A percentile compares a stretch with the other conserved stretches of the same genome.
Evolutionary conservation across 75 land plant genomes (phyloP).

Genomic region (Sequoiadendron giganteum): DNA sequence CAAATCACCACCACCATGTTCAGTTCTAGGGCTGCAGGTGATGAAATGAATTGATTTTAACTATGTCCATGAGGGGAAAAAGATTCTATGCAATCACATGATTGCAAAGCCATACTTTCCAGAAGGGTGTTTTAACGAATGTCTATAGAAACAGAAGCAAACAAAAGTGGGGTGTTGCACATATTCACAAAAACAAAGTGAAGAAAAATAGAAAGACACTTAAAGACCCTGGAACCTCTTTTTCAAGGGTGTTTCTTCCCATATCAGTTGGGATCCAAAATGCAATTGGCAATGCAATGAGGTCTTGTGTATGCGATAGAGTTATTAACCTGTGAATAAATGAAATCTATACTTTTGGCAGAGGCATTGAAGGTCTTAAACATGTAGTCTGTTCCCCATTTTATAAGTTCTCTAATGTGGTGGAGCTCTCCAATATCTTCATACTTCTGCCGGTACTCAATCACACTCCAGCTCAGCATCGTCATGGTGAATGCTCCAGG

Average conservation of each 20-base stretch:
- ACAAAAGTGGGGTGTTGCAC: not conserved
- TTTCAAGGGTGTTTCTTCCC: not conserved
- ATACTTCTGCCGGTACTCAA: conserved; percentile 76
- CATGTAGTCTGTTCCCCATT: conserved; percentile 91
- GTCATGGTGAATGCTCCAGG: conserved; percentile 66
- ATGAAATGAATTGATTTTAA: not conserved
- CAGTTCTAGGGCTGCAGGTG: not conserved
- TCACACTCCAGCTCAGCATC: conserved; percentile 80
- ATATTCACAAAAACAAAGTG: not conserved
- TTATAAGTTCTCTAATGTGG: conserved; percentile 75
- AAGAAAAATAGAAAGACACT: not conserved
- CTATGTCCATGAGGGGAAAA: not conserved
- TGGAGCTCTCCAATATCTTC: conserved; percentile 54
- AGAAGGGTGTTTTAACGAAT: not conserved
- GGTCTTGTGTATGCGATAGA: not conserved
- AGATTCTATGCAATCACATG: not conserved
- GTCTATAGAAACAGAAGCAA: not conserved
- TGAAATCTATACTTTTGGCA: conserved; percentile 39
- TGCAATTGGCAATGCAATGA: not conserved
- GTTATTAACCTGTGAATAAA: conserved; percentile 46
- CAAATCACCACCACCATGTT: conserved; percentile 7
- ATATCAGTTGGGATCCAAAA: not conserved
- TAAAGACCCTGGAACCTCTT: not conserved
- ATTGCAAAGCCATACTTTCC: not conserved
- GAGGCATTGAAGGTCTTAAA: conserved; percentile 86